Evolutionary conservation across 2,329 filamentous ascomycete species (phyloP), one percentile per base, ranked within the genome.

Genomic region (Xylaria sp.): DNA sequence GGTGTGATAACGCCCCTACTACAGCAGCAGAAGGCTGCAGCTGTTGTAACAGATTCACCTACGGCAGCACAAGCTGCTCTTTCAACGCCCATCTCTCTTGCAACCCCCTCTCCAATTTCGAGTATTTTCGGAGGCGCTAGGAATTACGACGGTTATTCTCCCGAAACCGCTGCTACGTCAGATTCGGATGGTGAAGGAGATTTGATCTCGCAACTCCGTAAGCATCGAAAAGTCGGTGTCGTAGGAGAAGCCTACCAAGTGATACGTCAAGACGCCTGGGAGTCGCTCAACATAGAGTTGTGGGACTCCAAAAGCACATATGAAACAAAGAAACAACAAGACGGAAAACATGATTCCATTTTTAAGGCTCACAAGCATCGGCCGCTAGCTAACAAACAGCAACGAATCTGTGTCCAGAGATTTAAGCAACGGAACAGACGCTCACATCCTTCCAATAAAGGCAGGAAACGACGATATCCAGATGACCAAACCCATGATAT

Each of bases 151-250:
- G 31, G 11, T 6, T 11, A 11, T 8, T 35, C 38, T n/a, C 25
- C 27, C 13, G 15, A 46, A 19, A 41, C 31, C 5, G 15, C 49
- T 3, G 17, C 25, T n/a, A 41, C 8, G 6, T 3, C 33, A 15
- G 9, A 38, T 23, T 62, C 49, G 4, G 41, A 49, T 15, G 27
- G 27, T 4, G 52, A 53, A 0, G 56, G 56, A 4, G 60, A 58
- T 25, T 29, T 53, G 11, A 1, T 23, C 9, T 46, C 44, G 10
- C 13, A 37, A 29, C 44, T 63, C n/a, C 46, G 51, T 17, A 60
- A 53, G n/a, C 4, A 35, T 29, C 54, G 25, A 10, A 53, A 13
- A 27, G n/a, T n/a, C n/a, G n/a, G n/a, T 43, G 11, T 7, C 23
- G 11, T 5, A 31, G n/a, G 11, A 33, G 7, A 17, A 29, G 9